Evolutionary conservation across 495 filamentous ascomycete species (phyloP).

Genomic region (Cercophora sp.): DNA sequence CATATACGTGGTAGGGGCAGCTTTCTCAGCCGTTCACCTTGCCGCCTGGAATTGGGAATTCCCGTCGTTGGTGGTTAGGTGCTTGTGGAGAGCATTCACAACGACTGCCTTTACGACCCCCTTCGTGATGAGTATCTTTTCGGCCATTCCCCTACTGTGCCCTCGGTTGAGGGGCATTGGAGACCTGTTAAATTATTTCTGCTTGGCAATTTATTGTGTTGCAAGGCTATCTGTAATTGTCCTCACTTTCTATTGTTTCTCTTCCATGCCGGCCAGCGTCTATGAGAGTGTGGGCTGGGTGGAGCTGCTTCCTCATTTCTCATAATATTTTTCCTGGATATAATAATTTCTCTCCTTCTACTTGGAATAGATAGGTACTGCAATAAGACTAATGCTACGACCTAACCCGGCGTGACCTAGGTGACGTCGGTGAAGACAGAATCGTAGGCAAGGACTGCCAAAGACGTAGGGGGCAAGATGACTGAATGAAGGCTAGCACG

Average conservation of each 20-base stretch:
- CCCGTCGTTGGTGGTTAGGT: conserved; percentile 1
- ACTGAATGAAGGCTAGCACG: no score
- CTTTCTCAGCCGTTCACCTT: conserved; percentile 23
- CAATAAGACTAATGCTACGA: no score
- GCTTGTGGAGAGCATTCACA: conserved; percentile 16
- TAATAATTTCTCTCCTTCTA: no score
- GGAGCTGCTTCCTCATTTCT: conserved; percentile 3
- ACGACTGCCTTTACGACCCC: neutral
- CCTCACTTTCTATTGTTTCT: conserved; percentile 15
- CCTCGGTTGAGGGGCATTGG: neutral
- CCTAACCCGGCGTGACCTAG: no score
- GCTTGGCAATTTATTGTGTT: conserved; percentile 3
- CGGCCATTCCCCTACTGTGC: neutral
- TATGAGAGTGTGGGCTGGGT: conserved; percentile 13
- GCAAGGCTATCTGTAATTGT: conserved; percentile 9
- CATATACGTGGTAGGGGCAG: conserved; percentile 11
- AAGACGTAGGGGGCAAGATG: no score
- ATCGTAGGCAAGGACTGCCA: no score
- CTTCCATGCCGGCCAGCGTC: conserved; percentile 13
- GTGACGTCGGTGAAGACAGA: no score
- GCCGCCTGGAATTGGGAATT: conserved; percentile 24
- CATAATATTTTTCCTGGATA: no score
- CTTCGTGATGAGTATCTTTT: neutral
- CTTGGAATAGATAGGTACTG: no score
- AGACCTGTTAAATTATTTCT: neutral